Percentiles rank a stretch among this genome's conserved stretches.
Evolutionary conservation across 2,329 filamentous ascomycete genomes (phyloP).

Genomic region (Calonectria naviculata): DNA sequence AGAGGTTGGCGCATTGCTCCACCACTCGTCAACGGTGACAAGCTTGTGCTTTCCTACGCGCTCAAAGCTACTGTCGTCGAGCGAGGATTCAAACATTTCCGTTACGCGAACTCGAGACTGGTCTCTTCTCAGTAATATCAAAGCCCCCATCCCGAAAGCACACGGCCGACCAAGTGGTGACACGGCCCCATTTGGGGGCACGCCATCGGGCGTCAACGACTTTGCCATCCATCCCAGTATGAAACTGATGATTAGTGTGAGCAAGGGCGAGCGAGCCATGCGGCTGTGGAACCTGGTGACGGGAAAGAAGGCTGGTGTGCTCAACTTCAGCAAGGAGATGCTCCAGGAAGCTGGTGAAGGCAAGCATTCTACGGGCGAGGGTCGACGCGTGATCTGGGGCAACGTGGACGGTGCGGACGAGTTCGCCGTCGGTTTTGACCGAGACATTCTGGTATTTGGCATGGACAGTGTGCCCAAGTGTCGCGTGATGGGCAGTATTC

Average conservation of each 20-base stretch:
- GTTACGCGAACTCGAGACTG: constrained; percentile 91
- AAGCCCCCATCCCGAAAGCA: constrained; percentile 85
- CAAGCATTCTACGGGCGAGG: constrained; percentile 83
- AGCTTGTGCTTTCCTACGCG: constrained; percentile 84
- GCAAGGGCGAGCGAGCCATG: constrained; percentile 91
- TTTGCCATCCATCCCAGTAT: constrained; percentile 96
- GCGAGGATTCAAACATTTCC: constrained; percentile 91
- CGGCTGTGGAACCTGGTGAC: constrained; percentile 96
- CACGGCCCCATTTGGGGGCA: constrained; percentile 83
- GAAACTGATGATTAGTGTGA: constrained; percentile 95
- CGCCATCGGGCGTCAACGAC: constrained; percentile 90
- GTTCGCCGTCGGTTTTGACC: constrained; percentile 90
- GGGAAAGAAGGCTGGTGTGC: constrained; percentile 91
- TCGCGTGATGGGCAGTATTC: constrained; percentile 73
- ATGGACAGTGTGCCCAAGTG: constrained; percentile 88
- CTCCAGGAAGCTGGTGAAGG: constrained; percentile 82
- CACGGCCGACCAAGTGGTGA: constrained; percentile 88
- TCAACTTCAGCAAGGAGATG: constrained; percentile 83
- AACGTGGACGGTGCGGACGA: constrained; percentile 77
- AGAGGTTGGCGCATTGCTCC: constrained; percentile 86
- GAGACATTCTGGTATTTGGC: constrained; percentile 85
- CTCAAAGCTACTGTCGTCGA: constrained; percentile 86
- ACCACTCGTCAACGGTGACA: constrained; percentile 87
- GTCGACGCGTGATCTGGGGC: constrained; percentile 85
- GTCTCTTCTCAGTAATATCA: constrained; percentile 87